Conservation (phyloP, 371 early-diverging fungal genomes). For the Haplosporangium sp. region DNA sequence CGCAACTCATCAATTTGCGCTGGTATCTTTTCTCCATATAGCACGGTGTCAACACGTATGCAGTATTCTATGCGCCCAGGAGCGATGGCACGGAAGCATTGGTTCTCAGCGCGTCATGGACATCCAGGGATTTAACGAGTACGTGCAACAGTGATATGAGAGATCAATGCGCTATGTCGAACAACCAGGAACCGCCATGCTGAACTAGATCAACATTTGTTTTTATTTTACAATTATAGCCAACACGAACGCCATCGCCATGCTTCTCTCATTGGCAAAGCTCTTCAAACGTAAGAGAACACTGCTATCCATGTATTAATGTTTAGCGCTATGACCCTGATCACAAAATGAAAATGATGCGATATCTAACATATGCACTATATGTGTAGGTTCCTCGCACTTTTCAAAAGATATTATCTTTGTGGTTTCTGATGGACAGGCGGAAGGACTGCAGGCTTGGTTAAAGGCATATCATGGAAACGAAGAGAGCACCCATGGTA, state of each 20-base stretch:
- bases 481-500: constrained; percentile 50
- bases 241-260: constrained; percentile 82
- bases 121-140: constrained; percentile 59
- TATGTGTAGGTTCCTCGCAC: constrained; percentile 23
- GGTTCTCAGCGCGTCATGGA: constrained; percentile 84
- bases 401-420: constrained; percentile 91
- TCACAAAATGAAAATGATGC: too few relatives aligned
- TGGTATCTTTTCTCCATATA: background rate
- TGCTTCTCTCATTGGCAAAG: constrained; percentile 79
- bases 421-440: constrained; percentile 81
- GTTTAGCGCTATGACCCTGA: too few relatives aligned
- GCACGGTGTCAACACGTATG: constrained; percentile 84
- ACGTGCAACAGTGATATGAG: background rate
- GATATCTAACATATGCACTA: too few relatives aligned
- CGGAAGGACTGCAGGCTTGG: constrained; percentile 87
- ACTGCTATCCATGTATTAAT: background rate
- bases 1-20: background rate
- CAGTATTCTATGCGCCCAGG: constrained; percentile 84
- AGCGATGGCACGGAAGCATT: constrained; percentile 93
- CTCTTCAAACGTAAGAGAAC: constrained; percentile 73
- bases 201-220: background rate
- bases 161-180: background rate
- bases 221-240: constrained; percentile 48
- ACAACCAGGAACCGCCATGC: background rate
- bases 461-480: constrained; percentile 91